Percentiles rank a stretch among this genome's conserved stretches.
Evolutionary conservation across 2,329 filamentous ascomycete genomes (phyloP).

Genomic region (Didymella segeticola): DNA sequence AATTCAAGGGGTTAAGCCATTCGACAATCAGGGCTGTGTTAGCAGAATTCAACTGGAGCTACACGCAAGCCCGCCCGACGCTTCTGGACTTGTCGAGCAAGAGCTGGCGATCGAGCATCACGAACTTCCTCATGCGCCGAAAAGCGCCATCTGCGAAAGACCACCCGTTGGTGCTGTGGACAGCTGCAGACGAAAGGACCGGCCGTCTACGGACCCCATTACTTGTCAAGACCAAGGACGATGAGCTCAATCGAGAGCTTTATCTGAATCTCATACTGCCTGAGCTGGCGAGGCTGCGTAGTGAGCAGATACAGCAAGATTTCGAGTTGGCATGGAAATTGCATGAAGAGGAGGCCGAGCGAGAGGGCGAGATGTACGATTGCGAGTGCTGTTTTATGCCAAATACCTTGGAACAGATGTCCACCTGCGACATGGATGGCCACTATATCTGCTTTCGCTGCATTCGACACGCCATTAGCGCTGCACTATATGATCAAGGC

Average conservation of each 20-base stretch:
- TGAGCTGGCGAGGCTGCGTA: constrained; percentile 47
- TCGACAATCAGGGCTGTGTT: constrained; percentile 80
- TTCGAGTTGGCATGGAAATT: constrained; percentile 52
- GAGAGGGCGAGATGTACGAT: constrained; percentile 62
- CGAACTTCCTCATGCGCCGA: constrained; percentile 72
- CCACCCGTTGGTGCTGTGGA: constrained; percentile 69
- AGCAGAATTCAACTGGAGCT: constrained; percentile 81
- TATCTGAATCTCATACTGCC: constrained; percentile 54
- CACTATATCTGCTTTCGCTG: constrained; percentile 84
- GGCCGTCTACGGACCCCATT: constrained; percentile 65
- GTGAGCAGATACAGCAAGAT: constrained; percentile 51
- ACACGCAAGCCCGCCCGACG: constrained; percentile 73
- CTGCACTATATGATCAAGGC: constrained; percentile 91
- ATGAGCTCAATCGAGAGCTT: constrained; percentile 60
- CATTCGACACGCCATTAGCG: constrained; percentile 79
- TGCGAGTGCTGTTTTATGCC: constrained; percentile 81
- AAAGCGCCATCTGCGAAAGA: constrained; percentile 62
- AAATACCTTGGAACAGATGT: constrained; percentile 74
- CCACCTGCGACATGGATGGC: constrained; percentile 70
- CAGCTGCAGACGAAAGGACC: constrained; percentile 60
- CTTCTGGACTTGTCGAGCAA: constrained; percentile 72
- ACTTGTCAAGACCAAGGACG: constrained; percentile 69
- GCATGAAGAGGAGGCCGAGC: constrained; percentile 58
- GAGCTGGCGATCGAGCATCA: constrained; percentile 79
- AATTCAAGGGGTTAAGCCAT: constrained; percentile 76